phyloP scores from a whole-genome alignment of 208 protist genomes.

The Naegleria gruberi region DNA sequence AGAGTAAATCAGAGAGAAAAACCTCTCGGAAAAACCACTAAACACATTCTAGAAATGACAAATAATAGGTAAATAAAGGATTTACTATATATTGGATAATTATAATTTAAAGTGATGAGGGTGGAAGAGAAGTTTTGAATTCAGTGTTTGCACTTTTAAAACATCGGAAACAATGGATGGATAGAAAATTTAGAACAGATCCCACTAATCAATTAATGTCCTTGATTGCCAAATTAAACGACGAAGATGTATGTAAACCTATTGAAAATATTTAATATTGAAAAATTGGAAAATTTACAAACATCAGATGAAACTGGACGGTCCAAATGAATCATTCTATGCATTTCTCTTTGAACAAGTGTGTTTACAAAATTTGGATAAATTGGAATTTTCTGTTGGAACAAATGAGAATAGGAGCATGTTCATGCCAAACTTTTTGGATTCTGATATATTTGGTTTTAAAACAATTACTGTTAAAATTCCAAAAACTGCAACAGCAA shows the following conservation, averaged over 20 bases:
- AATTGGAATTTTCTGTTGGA: neutral
- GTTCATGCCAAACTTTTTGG: neutral
- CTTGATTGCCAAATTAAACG: neutral
- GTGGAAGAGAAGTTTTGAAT: neutral
- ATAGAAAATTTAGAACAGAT: neutral
- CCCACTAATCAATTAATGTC: neutral
- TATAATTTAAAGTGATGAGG: neutral
- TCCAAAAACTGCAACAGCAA: neutral
- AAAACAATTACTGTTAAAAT: neutral
- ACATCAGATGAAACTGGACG: neutral
- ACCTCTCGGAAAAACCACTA: neutral
- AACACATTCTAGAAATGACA: neutral
- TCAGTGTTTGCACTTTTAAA: neutral
- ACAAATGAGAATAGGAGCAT: neutral
- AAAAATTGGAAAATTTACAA: neutral
- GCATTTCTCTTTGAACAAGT: slow-evolving; percentile 3
- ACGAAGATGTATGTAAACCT: neutral
- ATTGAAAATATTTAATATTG: neutral
- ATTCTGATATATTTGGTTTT: neutral
- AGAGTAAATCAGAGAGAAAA: no score
- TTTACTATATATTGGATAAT: neutral
- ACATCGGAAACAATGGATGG: neutral
- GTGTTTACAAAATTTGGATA: neutral
- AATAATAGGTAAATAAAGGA: neutral
- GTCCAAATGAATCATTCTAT: neutral